Base-by-base conservation (phyloP, 2,329 filamentous ascomycete genomes). In the Talaromyces rugulosus region DNA sequence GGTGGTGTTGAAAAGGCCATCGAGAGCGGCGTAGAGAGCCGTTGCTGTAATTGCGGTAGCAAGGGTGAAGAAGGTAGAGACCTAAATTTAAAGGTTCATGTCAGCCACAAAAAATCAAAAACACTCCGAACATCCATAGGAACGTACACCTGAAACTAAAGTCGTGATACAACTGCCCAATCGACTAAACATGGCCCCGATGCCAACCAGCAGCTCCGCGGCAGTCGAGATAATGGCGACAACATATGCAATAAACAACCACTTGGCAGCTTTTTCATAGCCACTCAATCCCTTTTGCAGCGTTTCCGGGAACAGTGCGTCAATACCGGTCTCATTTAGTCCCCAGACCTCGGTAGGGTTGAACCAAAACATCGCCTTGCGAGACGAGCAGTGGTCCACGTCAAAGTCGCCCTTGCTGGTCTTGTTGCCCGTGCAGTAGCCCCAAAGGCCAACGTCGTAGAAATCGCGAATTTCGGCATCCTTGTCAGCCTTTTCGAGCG, bases 391-490 rank as follows among this genome's bases (percentile, higher is more conserved):
- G 68, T 83, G 77, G 51, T 77, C 77, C 66, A 83, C 75, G 16
- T 76, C 75, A 67, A 81, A 82, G 58, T 73, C 80, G 65, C 82
- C 81, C 65, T 83, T 81, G 69, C 81, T 81, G 68, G 81, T 81
- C 66, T 81, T 75, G 56, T 82, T 77, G 60, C 84, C 86, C 62
- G 81, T 80, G 84, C 95, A 98, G 84, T 92, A 96, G 73, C 89
- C 90, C 90, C 91, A 96, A 36, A 98, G 83, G 71, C 85, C 86
- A 71, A 98, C 82, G 64, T 90, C 85, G 84, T 97, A 98, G 71
- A 87, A 82, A 73, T 94, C 86, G 70, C 83, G 85, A 63, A 96
- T 83, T 60, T 85, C 81, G 53, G 90, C 81, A 56, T 75, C 66
- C 18, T 72, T 65, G 65, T 79, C 69, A 11, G 77, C 72, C 16